Evolutionary conservation across 2,329 filamentous ascomycete species (phyloP), one percentile per base, ranked within the genome.

Genomic region (Sporothrix brasiliensis): DNA sequence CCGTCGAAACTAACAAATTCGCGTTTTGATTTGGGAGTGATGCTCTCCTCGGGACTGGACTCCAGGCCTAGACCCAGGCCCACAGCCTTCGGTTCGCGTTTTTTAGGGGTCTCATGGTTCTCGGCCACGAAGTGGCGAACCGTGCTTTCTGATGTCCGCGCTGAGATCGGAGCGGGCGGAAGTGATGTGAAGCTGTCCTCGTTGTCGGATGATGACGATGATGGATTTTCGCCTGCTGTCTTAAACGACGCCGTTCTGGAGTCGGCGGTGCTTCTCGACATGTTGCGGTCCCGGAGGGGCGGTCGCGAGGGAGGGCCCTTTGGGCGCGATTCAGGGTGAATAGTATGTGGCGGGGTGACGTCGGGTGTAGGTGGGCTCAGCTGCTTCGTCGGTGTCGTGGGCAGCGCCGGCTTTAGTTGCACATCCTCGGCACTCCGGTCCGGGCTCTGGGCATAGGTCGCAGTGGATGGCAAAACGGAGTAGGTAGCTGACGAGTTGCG

Each of bases 331-430:
- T 77, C 76, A 56, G 79, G 78, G 72, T 71, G 73, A 9, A 74
- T 13, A 14, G 52, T 74, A 21, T 88, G 85, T 49, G 91, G 91
- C 68, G 91, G 91, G 19, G 91, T 93, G 60, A 91, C 86, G 79
- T 93, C 91, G 47, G 91, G 91, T 3, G 91, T 93, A 44, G 90
- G 91, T 19, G 89, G 89, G 75, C 88, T 91, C 76, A 85, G 85
- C 73, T 89, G 87, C 73, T 88, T 87, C 39, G 88, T 85, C 66
- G 89, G 89, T 5, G 89, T 92, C 13, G 70, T 65, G 3, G 73
- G 71, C 69, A 82, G 81, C n/a, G 85, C 85, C 11, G 82, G 76
- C 69, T 79, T 80, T 39, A 75, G 70, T 68, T 79, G 77, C 56
- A 79, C 77, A 72, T 79, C 79, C 68, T 81, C 78, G 66, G 79